Base-by-base conservation (phyloP, 176 grass and related monocot species). In the Lolium multiflorum region DNA sequence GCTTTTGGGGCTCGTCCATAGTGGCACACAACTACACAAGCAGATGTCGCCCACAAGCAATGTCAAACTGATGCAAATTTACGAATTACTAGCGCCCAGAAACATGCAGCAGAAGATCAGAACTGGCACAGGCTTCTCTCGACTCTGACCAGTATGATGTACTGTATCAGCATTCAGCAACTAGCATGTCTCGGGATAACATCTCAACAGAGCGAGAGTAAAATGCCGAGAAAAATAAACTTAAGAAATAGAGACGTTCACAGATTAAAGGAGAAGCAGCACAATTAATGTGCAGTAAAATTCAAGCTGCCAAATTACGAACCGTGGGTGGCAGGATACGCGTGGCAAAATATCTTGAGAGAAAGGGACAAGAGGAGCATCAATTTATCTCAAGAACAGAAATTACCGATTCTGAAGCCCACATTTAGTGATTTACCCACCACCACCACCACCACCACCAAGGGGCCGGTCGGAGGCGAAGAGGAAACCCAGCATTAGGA, bases 401-500 rank as follows among this genome's bases (percentile, higher is more conserved):
- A 37, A 11, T 37, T n/a, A 17, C 8, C 17, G 43, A 18, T 8
- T 46, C 9, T n/a, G 41, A n/a, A n/a, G 28, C 9, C 66, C 67
- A 70, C 37, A 46, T 71, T 71, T 71, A 71, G 18, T n/a, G n/a
- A n/a, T n/a, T n/a, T n/a, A n/a, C n/a, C n/a, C n/a, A n/a, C n/a
- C n/a, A n/a, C n/a, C n/a, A 18, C 68, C 18, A 70, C 3, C 38
- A 39, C 12, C 35, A n/a, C 37, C 15, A 12, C 39, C 18, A 44
- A 11, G 63, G 26, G 41, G 41, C 41, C 70, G 41, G 14, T 72
- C 20, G 70, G 20, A 21, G 41, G 10, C 39, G 10, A 70, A 60
- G 52, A 89, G 67, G 47, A 84, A 74, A 3, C 37, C 28, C 37
- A 81, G 21, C 76, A 75, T 7, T 7, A 80, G 31, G 43, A 26